A percentile compares a stretch with the other conserved stretches of the same genome.
Evolutionary conservation across 371 early-diverging fungal genomes (phyloP).

Genomic region (Mortierella sp.): DNA sequence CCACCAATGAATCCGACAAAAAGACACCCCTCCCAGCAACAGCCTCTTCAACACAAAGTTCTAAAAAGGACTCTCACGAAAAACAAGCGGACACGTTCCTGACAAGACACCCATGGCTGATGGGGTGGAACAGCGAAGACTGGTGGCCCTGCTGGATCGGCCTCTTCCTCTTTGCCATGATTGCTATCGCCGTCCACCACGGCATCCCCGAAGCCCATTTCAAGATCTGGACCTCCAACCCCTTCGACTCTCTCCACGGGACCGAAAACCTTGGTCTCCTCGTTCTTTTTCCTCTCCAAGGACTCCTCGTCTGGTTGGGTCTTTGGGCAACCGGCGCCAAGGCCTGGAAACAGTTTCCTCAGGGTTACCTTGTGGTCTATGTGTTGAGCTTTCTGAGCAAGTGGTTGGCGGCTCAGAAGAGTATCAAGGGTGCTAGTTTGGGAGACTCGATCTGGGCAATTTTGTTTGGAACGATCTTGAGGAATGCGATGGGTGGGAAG

Average conservation of each 20-base stretch:
- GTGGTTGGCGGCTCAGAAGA: constrained; percentile 68
- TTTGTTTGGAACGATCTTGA: constrained; percentile 65
- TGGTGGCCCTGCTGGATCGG: constrained; percentile 80
- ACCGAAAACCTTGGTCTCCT: constrained; percentile 62
- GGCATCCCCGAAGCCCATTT: constrained; percentile 66
- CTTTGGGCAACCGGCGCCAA: constrained; percentile 60
- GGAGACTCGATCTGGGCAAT: constrained; percentile 78
- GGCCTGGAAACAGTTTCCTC: constrained; percentile 61
- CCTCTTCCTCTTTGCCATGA: constrained; percentile 69
- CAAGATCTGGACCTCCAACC: constrained; percentile 64
- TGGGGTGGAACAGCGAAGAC: constrained; percentile 77
- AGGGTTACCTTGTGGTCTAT: constrained; percentile 67
- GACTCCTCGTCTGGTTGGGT: constrained; percentile 63
- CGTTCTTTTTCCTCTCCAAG: constrained; percentile 68
- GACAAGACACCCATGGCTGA: constrained; percentile 58
- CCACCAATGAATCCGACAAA: constrained; percentile 14
- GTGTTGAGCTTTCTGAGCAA: constrained; percentile 66
- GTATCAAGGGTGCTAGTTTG: constrained; percentile 64
- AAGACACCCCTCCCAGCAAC: background rate
- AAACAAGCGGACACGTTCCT: constrained; percentile 17
- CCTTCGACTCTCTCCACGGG: constrained; percentile 65
- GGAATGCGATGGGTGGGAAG: constrained; percentile 60
- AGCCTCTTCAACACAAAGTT: background rate
- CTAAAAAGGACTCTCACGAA: background rate
- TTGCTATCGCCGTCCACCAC: constrained; percentile 63